phyloP scores from a whole-genome alignment of 1,284 basidiomycete species.

The Cryptococcus amylolentus region DNA sequence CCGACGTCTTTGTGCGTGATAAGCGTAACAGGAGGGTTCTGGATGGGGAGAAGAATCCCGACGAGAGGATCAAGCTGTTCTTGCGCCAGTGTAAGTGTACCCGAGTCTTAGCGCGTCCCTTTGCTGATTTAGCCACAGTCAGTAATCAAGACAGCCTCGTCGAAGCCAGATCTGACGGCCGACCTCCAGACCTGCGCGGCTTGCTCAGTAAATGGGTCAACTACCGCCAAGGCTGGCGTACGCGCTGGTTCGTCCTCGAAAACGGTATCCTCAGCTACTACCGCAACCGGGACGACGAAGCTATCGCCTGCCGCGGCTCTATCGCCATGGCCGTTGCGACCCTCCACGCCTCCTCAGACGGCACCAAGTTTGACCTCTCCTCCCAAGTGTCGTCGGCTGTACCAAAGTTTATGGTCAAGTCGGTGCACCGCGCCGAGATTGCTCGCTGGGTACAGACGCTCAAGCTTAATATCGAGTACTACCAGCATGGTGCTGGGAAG shows the following conservation, averaged over 20 bases:
- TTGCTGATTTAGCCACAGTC: conserved; percentile 52
- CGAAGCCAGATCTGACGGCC: conserved; percentile 42
- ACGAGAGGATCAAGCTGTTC: conserved; percentile 77
- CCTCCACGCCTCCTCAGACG: conserved; percentile 54
- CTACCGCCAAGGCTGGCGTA: conserved; percentile 69
- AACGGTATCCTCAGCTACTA: conserved; percentile 78
- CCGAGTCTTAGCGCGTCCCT: not conserved
- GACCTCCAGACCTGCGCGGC: conserved; percentile 66
- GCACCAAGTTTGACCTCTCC: conserved; percentile 75
- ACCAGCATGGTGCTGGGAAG: conserved; percentile 25
- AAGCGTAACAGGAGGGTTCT: conserved; percentile 69
- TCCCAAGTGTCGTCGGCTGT: conserved; percentile 52
- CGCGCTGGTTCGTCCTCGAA: conserved; percentile 90
- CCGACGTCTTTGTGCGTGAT: conserved; percentile 86
- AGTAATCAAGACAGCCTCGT: conserved; percentile 65
- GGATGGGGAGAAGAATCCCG: conserved; percentile 59
- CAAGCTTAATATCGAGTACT: conserved; percentile 67
- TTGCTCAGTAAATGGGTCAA: conserved; percentile 53
- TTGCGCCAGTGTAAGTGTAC: conserved; percentile 66
- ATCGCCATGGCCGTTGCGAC: conserved; percentile 81
- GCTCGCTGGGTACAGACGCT: conserved; percentile 80
- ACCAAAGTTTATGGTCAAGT: conserved; percentile 81
- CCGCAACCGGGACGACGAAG: conserved; percentile 87
- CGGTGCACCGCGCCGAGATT: conserved; percentile 83
- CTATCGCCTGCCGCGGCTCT: conserved; percentile 77